Percentiles rank a stretch among this genome's conserved stretches.
These are phyloP conservation scores for Diplodia mutila DNA, from an alignment of 2,329 filamentous ascomycete species.

Conservation along the genomic window DNA sequence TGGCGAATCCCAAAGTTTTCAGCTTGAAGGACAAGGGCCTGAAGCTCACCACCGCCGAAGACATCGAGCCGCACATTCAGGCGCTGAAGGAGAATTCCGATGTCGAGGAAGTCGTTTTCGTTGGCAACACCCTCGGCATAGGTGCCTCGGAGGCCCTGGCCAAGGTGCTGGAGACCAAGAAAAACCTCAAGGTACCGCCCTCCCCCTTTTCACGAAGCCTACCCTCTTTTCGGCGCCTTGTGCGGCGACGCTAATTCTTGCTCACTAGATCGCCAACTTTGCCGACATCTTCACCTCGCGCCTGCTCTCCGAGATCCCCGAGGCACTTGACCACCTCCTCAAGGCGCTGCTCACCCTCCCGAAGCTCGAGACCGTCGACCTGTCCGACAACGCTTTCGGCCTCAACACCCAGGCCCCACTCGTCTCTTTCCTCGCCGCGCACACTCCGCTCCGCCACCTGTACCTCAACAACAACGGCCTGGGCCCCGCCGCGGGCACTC, in stretches of 20 bases:
- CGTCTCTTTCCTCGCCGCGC: slow-evolving; percentile 85
- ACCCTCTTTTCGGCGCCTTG: background rate
- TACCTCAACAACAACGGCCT: slow-evolving; percentile 99
- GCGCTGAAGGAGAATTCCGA: slow-evolving; percentile 71
- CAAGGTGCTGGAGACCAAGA: slow-evolving; percentile 81
- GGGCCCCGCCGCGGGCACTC: slow-evolving; percentile 84
- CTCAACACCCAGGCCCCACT: slow-evolving; percentile 92
- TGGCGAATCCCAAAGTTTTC: slow-evolving; percentile 68
- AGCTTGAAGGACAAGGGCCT: slow-evolving; percentile 89
- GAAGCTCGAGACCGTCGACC: slow-evolving; percentile 86
- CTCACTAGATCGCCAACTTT: slow-evolving; percentile 73
- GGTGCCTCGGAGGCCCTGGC: slow-evolving; percentile 85
- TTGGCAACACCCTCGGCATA: slow-evolving; percentile 91
- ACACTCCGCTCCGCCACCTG: slow-evolving; percentile 88
- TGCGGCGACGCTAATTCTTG: slow-evolving; percentile 8
- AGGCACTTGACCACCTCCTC: slow-evolving; percentile 82
- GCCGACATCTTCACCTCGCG: slow-evolving; percentile 98
- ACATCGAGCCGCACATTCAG: slow-evolving; percentile 83
- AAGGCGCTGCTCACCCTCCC: slow-evolving; percentile 84
- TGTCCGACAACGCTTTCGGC: slow-evolving; percentile 98
- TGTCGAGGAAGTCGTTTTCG: slow-evolving; percentile 81
- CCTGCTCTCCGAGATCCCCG: slow-evolving; percentile 89
- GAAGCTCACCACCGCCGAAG: slow-evolving; percentile 86
- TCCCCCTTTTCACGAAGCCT: background rate
- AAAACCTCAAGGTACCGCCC: slow-evolving; percentile 69